Base-by-base conservation (phyloP, 176 grass and related monocot species). In the Tillandsia fasciculata region DNA sequence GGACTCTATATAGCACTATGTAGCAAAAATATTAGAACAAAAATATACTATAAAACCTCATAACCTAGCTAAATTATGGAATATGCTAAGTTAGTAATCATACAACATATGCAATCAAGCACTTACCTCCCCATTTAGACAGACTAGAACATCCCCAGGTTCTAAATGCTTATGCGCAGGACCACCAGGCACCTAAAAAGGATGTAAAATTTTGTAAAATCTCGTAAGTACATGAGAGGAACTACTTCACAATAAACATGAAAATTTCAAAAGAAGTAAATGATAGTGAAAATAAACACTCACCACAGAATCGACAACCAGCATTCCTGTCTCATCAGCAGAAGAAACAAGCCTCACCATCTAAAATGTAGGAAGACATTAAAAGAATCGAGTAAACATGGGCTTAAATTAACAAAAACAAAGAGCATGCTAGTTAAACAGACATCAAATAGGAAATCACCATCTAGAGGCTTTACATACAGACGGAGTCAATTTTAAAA, bases 231-330 rank as follows among this genome's bases (percentile, higher is more conserved):
- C 84, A 83, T 24, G 70, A 47, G 12, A 59, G 57, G 42, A 51
- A 56, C 53, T 18, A 73, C 50, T 42, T 12, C 51, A 64, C 57
- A 73, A 54, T 64, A 27, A 68, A 66, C 48, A 51, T 13, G 11
- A 52, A 69, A 69, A 84, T 14, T 77, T 26, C 59, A 68, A 13
- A 58, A 64, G 49, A 42, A 82, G 53, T 65, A 42, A 79, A 77
- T 11, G 24, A 23, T 73, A 74, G 51, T 51, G 71, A 81, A n/a
- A 2, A 73, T 11, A 85, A 96, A n/a, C 28, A 71, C 77, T 87
- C 74, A 93, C 94, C 77, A 99, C 90, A 63, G 94, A 99, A 57
- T 99, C 94, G 79, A 93, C 87, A 76, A 93, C 87, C 66, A 99
- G 75, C 94, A 99, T 99, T 73, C 94, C 94, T 75, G 94, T 99